phyloP scores from a whole-genome alignment of 306 rosid genomes.

The Psophocarpus tetragonolobus region DNA sequence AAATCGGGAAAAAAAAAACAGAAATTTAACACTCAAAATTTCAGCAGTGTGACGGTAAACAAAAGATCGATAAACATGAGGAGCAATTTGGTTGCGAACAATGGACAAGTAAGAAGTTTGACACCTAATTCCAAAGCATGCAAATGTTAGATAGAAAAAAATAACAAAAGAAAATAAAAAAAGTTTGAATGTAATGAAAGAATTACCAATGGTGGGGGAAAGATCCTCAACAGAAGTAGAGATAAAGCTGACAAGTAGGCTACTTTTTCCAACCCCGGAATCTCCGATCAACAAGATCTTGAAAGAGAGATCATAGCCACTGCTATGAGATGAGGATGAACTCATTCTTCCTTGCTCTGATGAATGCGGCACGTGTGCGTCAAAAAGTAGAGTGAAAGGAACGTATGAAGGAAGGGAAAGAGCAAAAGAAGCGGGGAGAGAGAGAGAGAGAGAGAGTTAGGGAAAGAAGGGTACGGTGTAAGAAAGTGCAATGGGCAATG shows the following conservation, averaged over 20 bases:
- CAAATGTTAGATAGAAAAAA: not conserved
- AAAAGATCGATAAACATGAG: slow-evolving; percentile 44
- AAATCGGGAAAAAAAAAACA: not conserved
- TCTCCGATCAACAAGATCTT: slow-evolving; percentile 97
- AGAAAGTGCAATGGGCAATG: slow-evolving; percentile 32
- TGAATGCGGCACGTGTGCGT: not conserved
- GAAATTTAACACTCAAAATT: slow-evolving; percentile 12
- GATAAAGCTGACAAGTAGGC: slow-evolving; percentile 88
- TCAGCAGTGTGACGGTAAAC: slow-evolving; percentile 8
- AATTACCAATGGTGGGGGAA: slow-evolving; percentile 87
- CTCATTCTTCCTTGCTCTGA: slow-evolving; percentile 50
- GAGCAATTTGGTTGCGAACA: not conserved
- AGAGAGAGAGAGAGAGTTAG: not conserved
- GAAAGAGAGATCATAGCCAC: slow-evolving; percentile 84
- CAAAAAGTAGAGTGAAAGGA: slow-evolving; percentile 40
- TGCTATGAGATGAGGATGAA: slow-evolving; percentile 77
- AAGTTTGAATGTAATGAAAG: not conserved
- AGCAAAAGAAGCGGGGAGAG: not conserved
- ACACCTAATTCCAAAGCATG: slow-evolving; percentile 4
- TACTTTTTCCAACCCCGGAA: slow-evolving; percentile 96
- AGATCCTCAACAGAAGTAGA: slow-evolving; percentile 69
- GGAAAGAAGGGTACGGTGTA: not conserved
- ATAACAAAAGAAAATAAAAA: not conserved
- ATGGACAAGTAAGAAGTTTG: not conserved
- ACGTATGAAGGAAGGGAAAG: slow-evolving; percentile 22